phyloP scores from a whole-genome alignment of 257 asterid species.

The Penstemon davidsonii region DNA sequence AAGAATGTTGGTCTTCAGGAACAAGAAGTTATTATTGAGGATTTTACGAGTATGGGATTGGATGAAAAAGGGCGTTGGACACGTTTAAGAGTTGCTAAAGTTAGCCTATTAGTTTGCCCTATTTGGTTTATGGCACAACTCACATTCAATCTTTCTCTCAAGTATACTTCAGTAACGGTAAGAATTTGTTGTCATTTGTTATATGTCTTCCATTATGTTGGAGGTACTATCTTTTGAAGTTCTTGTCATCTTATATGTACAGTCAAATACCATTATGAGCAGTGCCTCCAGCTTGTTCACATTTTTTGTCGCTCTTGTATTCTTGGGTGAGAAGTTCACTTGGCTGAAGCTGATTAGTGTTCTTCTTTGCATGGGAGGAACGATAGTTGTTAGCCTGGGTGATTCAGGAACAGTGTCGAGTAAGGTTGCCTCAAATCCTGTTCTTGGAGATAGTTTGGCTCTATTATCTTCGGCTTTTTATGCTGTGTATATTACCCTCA shows the following conservation, averaged over 20 bases:
- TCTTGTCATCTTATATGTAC: constrained; percentile 29
- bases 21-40: constrained; percentile 20
- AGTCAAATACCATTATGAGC: constrained; percentile 95
- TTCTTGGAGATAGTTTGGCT: constrained; percentile 72
- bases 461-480: constrained; percentile 79
- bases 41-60: constrained; percentile 36
- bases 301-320: constrained; percentile 80
- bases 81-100: constrained; percentile 75
- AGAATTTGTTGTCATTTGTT: constrained; percentile 30
- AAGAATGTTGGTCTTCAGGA: constrained; percentile 23
- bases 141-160: constrained; percentile 86
- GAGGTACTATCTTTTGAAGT: constrained; percentile 16
- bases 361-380: constrained; percentile 95
- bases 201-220: background rate
- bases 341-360: constrained; percentile 88
- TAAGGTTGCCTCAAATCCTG: constrained; percentile 60
- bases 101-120: constrained; percentile 85
- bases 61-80: constrained; percentile 96
- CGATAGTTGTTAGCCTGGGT: constrained; percentile 79
- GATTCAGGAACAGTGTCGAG: constrained; percentile 59
- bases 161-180: constrained; percentile 94
- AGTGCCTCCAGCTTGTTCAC: constrained; percentile 94
- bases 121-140: constrained; percentile 95
- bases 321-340: constrained; percentile 83
- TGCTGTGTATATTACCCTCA: constrained; percentile 79